Evolutionary conservation across 2,329 filamentous ascomycete species (phyloP), one percentile per base, ranked within the genome.

Genomic region (Hypoxylon sp.): DNA sequence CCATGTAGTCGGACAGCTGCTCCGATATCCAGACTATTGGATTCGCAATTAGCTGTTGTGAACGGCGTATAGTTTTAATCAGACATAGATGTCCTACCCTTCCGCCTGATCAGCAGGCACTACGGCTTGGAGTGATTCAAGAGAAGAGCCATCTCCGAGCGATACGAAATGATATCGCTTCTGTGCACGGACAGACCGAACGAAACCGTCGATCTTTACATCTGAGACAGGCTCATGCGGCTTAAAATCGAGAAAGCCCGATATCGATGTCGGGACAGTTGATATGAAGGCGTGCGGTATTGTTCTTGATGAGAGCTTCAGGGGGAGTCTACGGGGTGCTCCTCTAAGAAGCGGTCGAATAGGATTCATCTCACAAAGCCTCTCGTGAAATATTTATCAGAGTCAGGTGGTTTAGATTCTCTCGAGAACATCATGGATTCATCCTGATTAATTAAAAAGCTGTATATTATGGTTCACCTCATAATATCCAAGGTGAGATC

Each of bases 161-260:
- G 93, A 88, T 57, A 94, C 91, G 81, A 99, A 98, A 4, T 91
- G 90, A 65, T 91, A 85, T 21, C 87, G 87, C 79, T 98, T 97
- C 83, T 97, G 94, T 78, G 93, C 92, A 68, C 95, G 88, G 66
- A 97, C 90, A 3, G 93, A 95, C 69, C 93, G 89, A 60, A 98
- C 86, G 82, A 91, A 95, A 67, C 94, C 95, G 77, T 91, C 87
- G 73, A 97, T 83, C 63, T 85, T 85, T 51, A 91, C 83, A 73
- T 85, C 78, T n/a, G 79, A 72, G 43, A 82, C 80, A 49, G 81
- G 75, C 34, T 81, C 77, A 17, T 78, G 72, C 1, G 86, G 84
- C 43, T 80, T 81, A 79, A 82, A 85, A 32, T 83, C 82, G 56
- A 91, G 83, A 10, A 92, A 80, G 58, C 83, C 82, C n/a, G 88